Evolutionary conservation across 2,329 filamentous ascomycete species (phyloP).

Genomic region (Diplodia seriata): DNA sequence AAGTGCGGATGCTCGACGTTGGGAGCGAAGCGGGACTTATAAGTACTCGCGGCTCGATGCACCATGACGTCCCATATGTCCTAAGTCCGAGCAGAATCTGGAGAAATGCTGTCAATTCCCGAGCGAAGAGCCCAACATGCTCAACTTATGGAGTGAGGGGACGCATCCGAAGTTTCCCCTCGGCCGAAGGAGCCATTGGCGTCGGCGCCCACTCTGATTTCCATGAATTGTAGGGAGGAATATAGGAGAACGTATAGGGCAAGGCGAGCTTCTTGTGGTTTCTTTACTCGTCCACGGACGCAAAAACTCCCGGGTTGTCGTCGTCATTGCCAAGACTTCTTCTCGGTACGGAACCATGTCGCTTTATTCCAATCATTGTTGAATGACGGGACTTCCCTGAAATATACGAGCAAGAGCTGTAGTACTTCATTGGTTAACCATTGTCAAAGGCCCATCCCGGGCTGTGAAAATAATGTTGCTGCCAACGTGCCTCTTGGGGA

Average conservation of each 20-base stretch:
- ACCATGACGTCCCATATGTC: not conserved
- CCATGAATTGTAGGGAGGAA: not conserved
- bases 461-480: too few relatives aligned
- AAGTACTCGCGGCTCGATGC: not conserved
- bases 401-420: too few relatives aligned
- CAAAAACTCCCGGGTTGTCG: too few relatives aligned
- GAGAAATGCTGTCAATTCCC: not conserved
- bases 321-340: not conserved
- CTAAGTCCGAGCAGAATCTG: not conserved
- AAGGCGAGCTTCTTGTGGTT: not conserved
- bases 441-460: too few relatives aligned
- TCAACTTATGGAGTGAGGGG: not conserved
- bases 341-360: not conserved
- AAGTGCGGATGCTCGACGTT: not conserved
- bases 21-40: not conserved
- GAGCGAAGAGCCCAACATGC: not conserved
- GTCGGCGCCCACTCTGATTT: not conserved
- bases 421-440: too few relatives aligned
- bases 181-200: not conserved
- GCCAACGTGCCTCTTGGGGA: too few relatives aligned
- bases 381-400: too few relatives aligned
- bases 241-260: not conserved
- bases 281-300: not conserved
- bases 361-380: not conserved
- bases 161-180: slow-evolving; percentile 10